Conservation (phyloP, 75 land plant genomes). For the Cunninghamia lanceolata region DNA sequence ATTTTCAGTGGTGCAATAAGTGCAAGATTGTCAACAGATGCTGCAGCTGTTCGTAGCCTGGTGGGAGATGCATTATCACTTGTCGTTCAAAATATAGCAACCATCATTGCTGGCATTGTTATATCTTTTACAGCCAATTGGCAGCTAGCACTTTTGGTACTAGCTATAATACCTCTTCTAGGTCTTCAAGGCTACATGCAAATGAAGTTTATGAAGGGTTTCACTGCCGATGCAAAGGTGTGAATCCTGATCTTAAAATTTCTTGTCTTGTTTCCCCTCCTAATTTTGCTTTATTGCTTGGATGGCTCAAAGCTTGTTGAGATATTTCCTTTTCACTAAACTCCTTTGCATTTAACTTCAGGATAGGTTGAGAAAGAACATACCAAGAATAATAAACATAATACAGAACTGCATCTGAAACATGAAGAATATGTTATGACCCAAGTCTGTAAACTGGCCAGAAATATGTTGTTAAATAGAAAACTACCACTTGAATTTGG, state of each 20-base stretch:
- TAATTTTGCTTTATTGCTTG: neutral
- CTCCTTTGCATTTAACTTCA: neutral
- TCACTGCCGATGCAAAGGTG: constrained; percentile 59
- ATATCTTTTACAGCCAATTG: constrained; percentile 51
- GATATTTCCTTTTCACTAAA: neutral
- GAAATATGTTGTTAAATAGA: no score
- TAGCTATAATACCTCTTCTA: constrained; percentile 42
- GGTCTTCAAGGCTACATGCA: constrained; percentile 34
- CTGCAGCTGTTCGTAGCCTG: constrained; percentile 51
- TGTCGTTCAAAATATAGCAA: constrained; percentile 57
- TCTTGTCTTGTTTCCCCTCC: neutral
- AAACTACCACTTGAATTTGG: no score
- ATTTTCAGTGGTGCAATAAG: constrained; percentile 66
- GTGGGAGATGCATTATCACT: constrained; percentile 71
- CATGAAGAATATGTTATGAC: neutral
- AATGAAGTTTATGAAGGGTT: constrained; percentile 38
- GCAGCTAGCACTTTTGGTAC: constrained; percentile 39
- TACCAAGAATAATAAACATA: neutral
- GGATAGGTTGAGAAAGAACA: neutral
- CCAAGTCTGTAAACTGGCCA: no score
- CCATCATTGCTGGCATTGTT: constrained; percentile 32
- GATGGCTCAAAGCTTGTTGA: neutral
- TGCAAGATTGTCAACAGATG: constrained; percentile 82
- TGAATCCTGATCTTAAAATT: neutral
- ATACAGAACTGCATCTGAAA: neutral